These are phyloP conservation scores for Boletus rufocinnamomeus DNA, from an alignment of 768 basidiomycete genomes.

Conservation along the genomic window DNA sequence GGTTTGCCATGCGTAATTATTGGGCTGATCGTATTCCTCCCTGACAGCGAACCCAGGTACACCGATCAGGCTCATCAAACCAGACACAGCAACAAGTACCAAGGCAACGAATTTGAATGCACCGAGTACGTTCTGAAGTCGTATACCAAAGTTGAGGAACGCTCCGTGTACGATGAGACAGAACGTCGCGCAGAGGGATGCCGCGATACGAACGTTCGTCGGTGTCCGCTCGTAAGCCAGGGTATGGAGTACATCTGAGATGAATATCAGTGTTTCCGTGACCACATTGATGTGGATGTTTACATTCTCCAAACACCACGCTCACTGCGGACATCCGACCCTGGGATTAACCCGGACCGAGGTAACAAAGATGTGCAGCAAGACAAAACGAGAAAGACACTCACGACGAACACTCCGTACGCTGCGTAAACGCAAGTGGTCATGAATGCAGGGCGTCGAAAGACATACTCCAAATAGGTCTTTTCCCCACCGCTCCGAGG, in stretches of 20 bases:
- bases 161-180: constrained; percentile 59
- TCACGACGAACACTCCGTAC: constrained; percentile 60
- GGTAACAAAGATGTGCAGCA: background rate
- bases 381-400: constrained; percentile 21
- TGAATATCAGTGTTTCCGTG: background rate
- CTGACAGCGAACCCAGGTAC: constrained; percentile 51
- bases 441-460: constrained; percentile 59
- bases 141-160: constrained; percentile 54
- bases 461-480: constrained; percentile 75
- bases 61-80: constrained; percentile 51
- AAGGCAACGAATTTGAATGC: constrained; percentile 60
- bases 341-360: constrained; percentile 32
- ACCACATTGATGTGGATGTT: constrained; percentile 6
- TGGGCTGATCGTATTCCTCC: constrained; percentile 52
- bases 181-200: constrained; percentile 56
- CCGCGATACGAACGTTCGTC: constrained; percentile 52
- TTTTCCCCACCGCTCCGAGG: constrained; percentile 77
- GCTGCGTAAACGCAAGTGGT: constrained; percentile 58
- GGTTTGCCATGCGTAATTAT: constrained; percentile 59
- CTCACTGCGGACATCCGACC: constrained; percentile 59
- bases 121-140: constrained; percentile 64
- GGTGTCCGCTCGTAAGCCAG: constrained; percentile 47
- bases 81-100: constrained; percentile 50
- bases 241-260: constrained; percentile 60
- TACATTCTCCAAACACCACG: constrained; percentile 76